A percentile compares a stretch with the other conserved stretches of the same genome.
Evolutionary conservation across 1,284 basidiomycete genomes (phyloP).

Genomic region (Cerioporus squamosus): DNA sequence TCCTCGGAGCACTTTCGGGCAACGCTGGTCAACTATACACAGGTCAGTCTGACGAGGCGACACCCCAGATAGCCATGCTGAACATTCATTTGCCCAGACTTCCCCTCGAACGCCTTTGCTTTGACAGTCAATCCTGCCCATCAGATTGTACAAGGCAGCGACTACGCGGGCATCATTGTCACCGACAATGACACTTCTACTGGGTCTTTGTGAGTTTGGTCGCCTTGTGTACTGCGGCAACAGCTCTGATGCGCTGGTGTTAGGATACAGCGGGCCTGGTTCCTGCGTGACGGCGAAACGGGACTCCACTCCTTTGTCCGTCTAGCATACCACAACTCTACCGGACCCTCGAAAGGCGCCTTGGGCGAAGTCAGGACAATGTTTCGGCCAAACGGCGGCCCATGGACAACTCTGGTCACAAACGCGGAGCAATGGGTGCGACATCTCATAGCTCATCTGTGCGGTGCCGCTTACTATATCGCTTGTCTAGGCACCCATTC

Average conservation of each 20-base stretch:
- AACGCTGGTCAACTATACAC: slow-evolving; percentile 23
- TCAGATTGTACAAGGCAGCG: slow-evolving; percentile 13
- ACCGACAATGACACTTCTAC: slow-evolving; percentile 22
- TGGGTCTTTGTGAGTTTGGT: slow-evolving; percentile 16
- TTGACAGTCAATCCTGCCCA: slow-evolving; percentile 5
- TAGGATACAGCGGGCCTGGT: slow-evolving; percentile 33
- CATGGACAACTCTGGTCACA: slow-evolving; percentile 31
- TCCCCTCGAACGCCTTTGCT: slow-evolving; percentile 18
- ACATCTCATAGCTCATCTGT: not conserved
- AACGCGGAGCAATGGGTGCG: slow-evolving; percentile 32
- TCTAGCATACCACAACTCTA: slow-evolving; percentile 29
- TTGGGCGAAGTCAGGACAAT: slow-evolving; percentile 34
- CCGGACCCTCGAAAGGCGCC: slow-evolving; percentile 20
- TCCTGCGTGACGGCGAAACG: slow-evolving; percentile 30
- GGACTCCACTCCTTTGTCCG: slow-evolving; percentile 34
- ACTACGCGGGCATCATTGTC: slow-evolving; percentile 20
- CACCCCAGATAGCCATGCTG: not conserved
- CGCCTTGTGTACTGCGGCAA: not conserved
- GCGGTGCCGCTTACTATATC: not conserved
- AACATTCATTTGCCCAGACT: slow-evolving; percentile 6
- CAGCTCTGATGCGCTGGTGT: too few relatives aligned
- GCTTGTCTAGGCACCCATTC: slow-evolving; percentile 25
- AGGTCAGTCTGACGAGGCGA: slow-evolving; percentile 5
- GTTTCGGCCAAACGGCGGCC: slow-evolving; percentile 32
- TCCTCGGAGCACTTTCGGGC: slow-evolving; percentile 14